Evolutionary conservation across 73 alveolate species (phyloP), one percentile per base, ranked within the genome.

Genomic region (Paramecium caudatum): DNA sequence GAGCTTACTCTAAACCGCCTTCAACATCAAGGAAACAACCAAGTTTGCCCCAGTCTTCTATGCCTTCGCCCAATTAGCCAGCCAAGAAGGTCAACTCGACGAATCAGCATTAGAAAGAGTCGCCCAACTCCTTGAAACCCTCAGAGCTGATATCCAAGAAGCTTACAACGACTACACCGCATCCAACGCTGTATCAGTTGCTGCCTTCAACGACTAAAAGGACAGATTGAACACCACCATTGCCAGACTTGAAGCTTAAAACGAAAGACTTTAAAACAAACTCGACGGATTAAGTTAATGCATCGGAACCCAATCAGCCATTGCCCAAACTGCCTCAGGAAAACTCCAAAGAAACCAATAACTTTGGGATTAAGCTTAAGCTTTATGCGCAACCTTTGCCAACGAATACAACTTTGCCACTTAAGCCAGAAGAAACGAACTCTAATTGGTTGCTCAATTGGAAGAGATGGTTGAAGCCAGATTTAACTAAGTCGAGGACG

Each of bases 341-440:
- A 74, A 74, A 74, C 88, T 74, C 69, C 32, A 74, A 74, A 74
- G 88, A 74, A 74, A 74, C 45, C 43, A 30, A 36, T 74, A 74
- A 74, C 88, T 74, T 45, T 74, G 88, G 88, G 88, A 74, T 43
- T 74, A 74, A 74, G 88, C 88, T 19, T 27, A 74, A 39, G 88
- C 88, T 5, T 37, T 74, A 10, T 74, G 88, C 88, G 17, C 88
- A 5, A 74, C 88, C 43, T 74, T 74, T 13, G 88, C 43, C 46
- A 74, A 74, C 47, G 88, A 74, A 74, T 74, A 74, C 88, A 74
- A 74, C 32, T 74, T 39, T 74, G 88, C 88, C 69, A 74, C 88
- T 4, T 36, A 36, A 39, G 39, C 88, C 4, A 74, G 88, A 74
- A 74, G 88, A 74, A 19, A 74, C 12, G 88, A 74, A 74, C 69